These are phyloP conservation scores for Hydnum rufescens DNA, from an alignment of 768 basidiomycete species.

Conservation along the genomic window DNA sequence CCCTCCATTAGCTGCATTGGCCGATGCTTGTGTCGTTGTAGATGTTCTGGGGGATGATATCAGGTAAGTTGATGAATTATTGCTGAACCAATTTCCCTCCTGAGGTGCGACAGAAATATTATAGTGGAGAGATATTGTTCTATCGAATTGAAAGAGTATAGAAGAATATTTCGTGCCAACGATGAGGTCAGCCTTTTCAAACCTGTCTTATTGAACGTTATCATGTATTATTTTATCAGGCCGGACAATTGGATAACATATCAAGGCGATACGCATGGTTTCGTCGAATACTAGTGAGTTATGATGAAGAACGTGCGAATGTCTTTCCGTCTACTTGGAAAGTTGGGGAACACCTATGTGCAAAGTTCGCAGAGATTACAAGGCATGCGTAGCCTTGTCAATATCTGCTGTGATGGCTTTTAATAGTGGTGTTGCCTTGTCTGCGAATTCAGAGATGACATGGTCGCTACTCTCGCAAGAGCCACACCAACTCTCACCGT, in stretches of 20 bases:
- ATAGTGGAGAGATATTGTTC: constrained; percentile 79
- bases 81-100: background rate
- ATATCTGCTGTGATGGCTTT: no score
- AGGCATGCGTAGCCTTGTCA: constrained; percentile 31
- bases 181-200: constrained; percentile 41
- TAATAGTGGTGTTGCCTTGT: no score
- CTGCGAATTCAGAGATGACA: constrained; percentile 45
- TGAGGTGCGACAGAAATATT: constrained; percentile 23
- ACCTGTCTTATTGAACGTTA: background rate
- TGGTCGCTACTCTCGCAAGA: constrained; percentile 63
- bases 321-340: constrained; percentile 78
- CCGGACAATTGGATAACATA: constrained; percentile 90
- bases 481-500: constrained; percentile 54
- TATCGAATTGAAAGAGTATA: constrained; percentile 85
- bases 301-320: constrained; percentile 70
- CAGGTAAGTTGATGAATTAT: constrained; percentile 22
- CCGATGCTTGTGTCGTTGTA: constrained; percentile 72
- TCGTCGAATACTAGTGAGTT: constrained; percentile 56
- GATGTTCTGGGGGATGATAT: constrained; percentile 80
- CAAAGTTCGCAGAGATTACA: constrained; percentile 81
- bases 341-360: constrained; percentile 59
- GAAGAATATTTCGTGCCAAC: constrained; percentile 78
- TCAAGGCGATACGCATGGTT: constrained; percentile 93
- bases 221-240: constrained; percentile 14
- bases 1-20: constrained; percentile 41